A percentile compares a stretch with the other conserved stretches of the same genome.
Conservation (phyloP, 2,329 filamentous ascomycete genomes). For the Rhinocladiella similis region DNA sequence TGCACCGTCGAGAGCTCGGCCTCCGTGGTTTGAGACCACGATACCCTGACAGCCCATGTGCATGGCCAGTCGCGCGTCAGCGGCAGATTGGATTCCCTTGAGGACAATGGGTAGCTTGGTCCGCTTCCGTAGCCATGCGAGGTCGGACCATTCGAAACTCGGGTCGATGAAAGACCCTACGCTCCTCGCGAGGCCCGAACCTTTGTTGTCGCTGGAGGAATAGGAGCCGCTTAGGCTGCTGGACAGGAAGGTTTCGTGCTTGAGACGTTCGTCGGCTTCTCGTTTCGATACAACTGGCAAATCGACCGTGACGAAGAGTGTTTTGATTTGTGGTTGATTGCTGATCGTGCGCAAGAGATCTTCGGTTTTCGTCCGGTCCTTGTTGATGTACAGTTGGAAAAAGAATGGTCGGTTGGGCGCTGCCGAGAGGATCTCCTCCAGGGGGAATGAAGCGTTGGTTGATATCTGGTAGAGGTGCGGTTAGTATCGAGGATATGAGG, state of each 20-base stretch:
- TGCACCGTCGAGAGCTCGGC: constrained; percentile 51
- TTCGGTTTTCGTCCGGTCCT: constrained; percentile 54
- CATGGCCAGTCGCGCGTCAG: constrained; percentile 55
- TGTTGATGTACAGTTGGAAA: constrained; percentile 65
- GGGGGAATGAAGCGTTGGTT: constrained; percentile 60
- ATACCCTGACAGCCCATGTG: constrained; percentile 55
- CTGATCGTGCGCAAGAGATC: constrained; percentile 52
- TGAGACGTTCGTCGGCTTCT: constrained; percentile 58
- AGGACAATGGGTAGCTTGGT: constrained; percentile 54
- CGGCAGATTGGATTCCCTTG: constrained; percentile 59
- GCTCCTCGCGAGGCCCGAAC: constrained; percentile 48
- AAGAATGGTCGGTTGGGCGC: constrained; percentile 22
- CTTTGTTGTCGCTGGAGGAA: constrained; percentile 51
- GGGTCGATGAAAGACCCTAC: constrained; percentile 51
- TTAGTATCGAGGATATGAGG: no score
- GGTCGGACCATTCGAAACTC: constrained; percentile 54
- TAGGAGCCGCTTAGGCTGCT: constrained; percentile 4
- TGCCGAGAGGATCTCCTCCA: constrained; percentile 53
- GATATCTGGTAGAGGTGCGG: no score
- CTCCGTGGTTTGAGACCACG: constrained; percentile 60
- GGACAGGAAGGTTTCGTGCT: constrained; percentile 27
- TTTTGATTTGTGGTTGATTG: constrained; percentile 48
- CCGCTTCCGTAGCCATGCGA: constrained; percentile 54
- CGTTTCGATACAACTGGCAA: constrained; percentile 56
- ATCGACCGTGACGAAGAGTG: constrained; percentile 52